Evolutionary conservation across 2,329 filamentous ascomycete species (phyloP), one percentile per base, ranked within the genome.

Genomic region (Aurifilum marmelostoma): DNA sequence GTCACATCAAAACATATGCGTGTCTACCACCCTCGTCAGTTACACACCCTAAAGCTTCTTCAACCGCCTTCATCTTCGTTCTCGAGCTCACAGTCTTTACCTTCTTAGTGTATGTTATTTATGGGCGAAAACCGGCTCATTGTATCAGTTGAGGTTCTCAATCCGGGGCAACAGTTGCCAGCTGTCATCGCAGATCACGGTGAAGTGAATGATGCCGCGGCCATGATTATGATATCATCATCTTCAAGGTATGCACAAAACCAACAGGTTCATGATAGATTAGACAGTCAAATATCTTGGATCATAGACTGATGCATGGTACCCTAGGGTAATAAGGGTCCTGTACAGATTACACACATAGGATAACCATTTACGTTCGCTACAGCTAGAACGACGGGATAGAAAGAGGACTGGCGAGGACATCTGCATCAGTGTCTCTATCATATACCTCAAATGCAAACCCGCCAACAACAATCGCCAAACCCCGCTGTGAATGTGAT

Each of bases 21-120:
- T 47, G 63, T 65, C 6, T 65, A 65, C 50, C 63, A 65, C 41
- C 63, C 63, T 56, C 47, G 63, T 65, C 9, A 65, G 63, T 65
- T n/a, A n/a, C 21, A 47, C 9, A 18, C 21, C 52, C 14, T 8
- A 34, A 16, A 18, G 8, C 12, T 18, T 7, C 2, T 24, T 18
- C 12, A 27, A 18, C 16, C n/a, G 3, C 14, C 11, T 16, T 29
- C 50, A 54, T 54, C 50, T 27, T 54, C 18, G n/a, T 29, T 56
- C 21, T 18, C 5, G 16, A 27, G 24, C 52, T 56, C 14, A 56
- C 27, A 7, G 24, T n/a, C 14, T 6, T 7, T 56, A 7, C n/a
- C 52, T 56, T 18, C n/a, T n/a, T 4, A 56, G 52, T 56, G 5
- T 56, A 56, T 56, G 27, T 56, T 18, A 56, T 56, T 27, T 56